phyloP scores from a whole-genome alignment of 2,329 filamentous ascomycete species.

The Epichloe brachyelytri region DNA sequence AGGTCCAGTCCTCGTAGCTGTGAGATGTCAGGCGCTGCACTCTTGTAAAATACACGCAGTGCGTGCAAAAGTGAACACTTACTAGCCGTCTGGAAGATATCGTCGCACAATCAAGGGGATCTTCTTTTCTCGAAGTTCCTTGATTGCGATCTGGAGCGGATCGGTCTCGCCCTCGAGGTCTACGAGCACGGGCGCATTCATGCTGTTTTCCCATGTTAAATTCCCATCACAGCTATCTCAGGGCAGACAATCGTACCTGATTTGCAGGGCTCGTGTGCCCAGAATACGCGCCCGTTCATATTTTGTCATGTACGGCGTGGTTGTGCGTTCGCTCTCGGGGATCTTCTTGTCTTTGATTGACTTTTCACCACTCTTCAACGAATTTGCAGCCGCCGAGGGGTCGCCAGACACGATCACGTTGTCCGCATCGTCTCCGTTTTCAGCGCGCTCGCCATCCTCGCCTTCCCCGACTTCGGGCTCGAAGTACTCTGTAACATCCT shows the following conservation, averaged over 20 bases:
- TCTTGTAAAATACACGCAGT: too few species aligned
- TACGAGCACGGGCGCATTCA: constrained; percentile 94
- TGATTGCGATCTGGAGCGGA: constrained; percentile 92
- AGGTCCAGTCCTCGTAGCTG: constrained; percentile 98
- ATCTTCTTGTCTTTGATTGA: constrained; percentile 74
- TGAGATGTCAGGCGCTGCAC: constrained; percentile 6
- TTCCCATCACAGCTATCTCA: constrained; percentile 3
- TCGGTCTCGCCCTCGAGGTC: constrained; percentile 97
- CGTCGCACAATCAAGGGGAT: constrained; percentile 89
- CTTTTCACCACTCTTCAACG: constrained; percentile 39
- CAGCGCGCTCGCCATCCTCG: constrained; percentile 36
- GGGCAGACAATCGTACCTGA: constrained; percentile 55
- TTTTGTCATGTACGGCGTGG: constrained; percentile 98
- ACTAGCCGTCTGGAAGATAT: constrained; percentile 95
- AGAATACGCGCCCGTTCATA: constrained; percentile 92
- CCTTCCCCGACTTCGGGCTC: constrained; percentile 41
- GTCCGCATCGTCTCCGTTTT: constrained; percentile 43
- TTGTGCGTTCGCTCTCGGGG: constrained; percentile 72
- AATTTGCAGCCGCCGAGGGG: constrained; percentile 44
- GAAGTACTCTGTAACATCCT: constrained; percentile 47
- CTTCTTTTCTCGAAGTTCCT: constrained; percentile 97
- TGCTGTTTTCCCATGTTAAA: constrained; percentile 39
- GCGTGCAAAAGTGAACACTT: constrained; percentile 29
- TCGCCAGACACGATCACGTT: constrained; percentile 50
- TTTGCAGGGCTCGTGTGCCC: constrained; percentile 86